Evolutionary conservation across 163 green algal genomes (phyloP).

Genomic region (Volvox carteri): DNA sequence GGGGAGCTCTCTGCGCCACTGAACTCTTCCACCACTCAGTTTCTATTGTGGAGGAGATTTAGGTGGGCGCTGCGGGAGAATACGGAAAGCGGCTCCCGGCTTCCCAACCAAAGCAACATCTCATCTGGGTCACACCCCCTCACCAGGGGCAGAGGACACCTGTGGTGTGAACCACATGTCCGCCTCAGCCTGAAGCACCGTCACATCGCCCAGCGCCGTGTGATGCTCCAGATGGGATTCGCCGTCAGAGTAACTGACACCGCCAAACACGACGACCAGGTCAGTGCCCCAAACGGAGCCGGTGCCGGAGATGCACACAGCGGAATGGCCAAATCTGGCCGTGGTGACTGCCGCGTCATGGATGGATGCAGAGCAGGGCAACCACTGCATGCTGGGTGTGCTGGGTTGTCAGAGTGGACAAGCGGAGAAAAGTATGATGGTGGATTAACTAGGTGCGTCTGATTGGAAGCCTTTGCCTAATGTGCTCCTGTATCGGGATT

Average conservation of each 20-base stretch:
- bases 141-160: constrained; percentile 10
- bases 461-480: too few relatives aligned
- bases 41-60: too few relatives aligned
- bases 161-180: constrained; percentile 64
- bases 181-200: constrained; percentile 63
- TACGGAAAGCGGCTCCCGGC: too few relatives aligned
- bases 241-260: constrained; percentile 54
- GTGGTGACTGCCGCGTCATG: constrained; percentile 13
- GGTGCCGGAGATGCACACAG: constrained; percentile 15
- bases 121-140: background rate
- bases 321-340: constrained; percentile 60
- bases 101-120: background rate
- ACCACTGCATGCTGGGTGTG: constrained; percentile 36
- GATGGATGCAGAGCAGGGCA: constrained; percentile 28
- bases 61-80: too few relatives aligned
- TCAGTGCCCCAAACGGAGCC: constrained; percentile 56
- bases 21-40: too few relatives aligned
- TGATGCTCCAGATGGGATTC: constrained; percentile 49
- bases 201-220: constrained; percentile 61
- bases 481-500: too few relatives aligned
- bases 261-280: constrained; percentile 67
- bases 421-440: too few relatives aligned
- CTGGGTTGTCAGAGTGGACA: too few relatives aligned
- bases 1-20: too few relatives aligned
- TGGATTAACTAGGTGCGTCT: too few relatives aligned